Percentiles rank a stretch among this genome's conserved stretches.
These are phyloP conservation scores for Plasmodium adleri DNA, from an alignment of 169 alveolate genomes.

Conservation along the genomic window DNA sequence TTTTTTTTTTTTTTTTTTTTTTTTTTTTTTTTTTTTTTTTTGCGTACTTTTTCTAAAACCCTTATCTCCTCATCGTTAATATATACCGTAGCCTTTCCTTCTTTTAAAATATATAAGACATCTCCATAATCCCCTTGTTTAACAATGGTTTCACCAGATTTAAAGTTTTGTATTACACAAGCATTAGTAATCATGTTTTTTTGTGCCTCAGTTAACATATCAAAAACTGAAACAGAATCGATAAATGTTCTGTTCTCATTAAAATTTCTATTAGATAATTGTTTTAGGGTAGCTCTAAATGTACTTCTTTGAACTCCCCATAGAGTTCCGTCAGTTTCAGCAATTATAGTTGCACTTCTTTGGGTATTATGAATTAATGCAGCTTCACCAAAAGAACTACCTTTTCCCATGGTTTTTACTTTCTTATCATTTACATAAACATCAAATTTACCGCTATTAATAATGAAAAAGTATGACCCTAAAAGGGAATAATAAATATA, in stretches of 20 bases:
- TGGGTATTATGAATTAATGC: slow-evolving; percentile 98
- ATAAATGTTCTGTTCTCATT: slow-evolving; percentile 91
- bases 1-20: too few species aligned
- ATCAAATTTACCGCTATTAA: slow-evolving; percentile 89
- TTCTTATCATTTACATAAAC: slow-evolving; percentile 92
- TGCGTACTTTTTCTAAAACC: slow-evolving; percentile 78
- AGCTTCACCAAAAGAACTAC: slow-evolving; percentile 98
- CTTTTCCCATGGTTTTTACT: slow-evolving; percentile 91
- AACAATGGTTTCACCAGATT: slow-evolving; percentile 90
- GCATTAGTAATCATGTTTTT: slow-evolving; percentile 92
- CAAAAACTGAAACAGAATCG: slow-evolving; percentile 92
- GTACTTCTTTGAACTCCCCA: slow-evolving; percentile 96
- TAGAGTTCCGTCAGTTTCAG: slow-evolving; percentile 89
- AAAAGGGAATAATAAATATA: background rate
- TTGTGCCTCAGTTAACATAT: slow-evolving; percentile 90
- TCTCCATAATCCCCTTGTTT: slow-evolving; percentile 94
- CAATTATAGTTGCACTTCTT: slow-evolving; percentile 97
- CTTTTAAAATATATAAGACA: slow-evolving; percentile 91
- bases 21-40: too few species aligned
- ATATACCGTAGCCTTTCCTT: slow-evolving; percentile 91
- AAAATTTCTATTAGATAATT: slow-evolving; percentile 90
- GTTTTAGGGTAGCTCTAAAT: slow-evolving; percentile 92
- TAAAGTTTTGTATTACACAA: slow-evolving; percentile 88
- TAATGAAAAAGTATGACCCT: slow-evolving; percentile 91
- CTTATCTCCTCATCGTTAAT: slow-evolving; percentile 88